Conservation (phyloP, 768 basidiomycete species). For the Scleroderma citrinum region DNA sequence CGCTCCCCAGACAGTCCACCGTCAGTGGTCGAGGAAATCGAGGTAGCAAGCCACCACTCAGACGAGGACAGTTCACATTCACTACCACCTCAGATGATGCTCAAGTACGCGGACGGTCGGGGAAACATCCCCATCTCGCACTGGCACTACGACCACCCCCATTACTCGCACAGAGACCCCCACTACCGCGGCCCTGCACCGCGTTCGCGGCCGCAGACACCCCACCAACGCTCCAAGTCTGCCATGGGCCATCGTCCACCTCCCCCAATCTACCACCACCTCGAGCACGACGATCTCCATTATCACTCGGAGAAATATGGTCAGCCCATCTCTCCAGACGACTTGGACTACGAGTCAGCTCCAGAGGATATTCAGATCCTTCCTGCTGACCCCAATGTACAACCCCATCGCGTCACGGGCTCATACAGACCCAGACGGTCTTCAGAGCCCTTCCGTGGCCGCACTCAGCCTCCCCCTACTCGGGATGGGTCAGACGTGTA, state of each 20-base stretch:
- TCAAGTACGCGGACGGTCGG: slow-evolving; percentile 61
- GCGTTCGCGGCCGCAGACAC: slow-evolving; percentile 23
- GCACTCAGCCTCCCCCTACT: slow-evolving; percentile 11
- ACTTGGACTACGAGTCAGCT: slow-evolving; percentile 20
- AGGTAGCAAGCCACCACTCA: slow-evolving; percentile 31
- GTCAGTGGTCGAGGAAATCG: slow-evolving; percentile 36
- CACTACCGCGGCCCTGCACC: slow-evolving; percentile 20
- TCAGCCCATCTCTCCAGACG: slow-evolving; percentile 12
- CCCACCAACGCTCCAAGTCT: slow-evolving; percentile 34
- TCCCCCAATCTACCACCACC: slow-evolving; percentile 13
- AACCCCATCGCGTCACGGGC: slow-evolving; percentile 26
- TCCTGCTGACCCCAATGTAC: slow-evolving; percentile 41
- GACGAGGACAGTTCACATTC: slow-evolving; percentile 39
- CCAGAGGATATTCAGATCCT: slow-evolving; percentile 63
- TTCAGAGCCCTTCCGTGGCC: slow-evolving; percentile 24
- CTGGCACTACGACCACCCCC: slow-evolving; percentile 25
- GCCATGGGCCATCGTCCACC: not conserved
- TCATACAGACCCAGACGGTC: slow-evolving; percentile 27
- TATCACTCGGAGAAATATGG: slow-evolving; percentile 10
- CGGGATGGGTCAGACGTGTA: slow-evolving; percentile 28
- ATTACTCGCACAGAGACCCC: slow-evolving; percentile 11
- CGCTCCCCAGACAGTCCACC: slow-evolving; percentile 59
- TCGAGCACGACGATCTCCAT: slow-evolving; percentile 12
- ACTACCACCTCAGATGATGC: slow-evolving; percentile 65
- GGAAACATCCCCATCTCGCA: slow-evolving; percentile 60